Base-by-base conservation (phyloP, 2,329 filamentous ascomycete species). In the Apiospora malaysiana region DNA sequence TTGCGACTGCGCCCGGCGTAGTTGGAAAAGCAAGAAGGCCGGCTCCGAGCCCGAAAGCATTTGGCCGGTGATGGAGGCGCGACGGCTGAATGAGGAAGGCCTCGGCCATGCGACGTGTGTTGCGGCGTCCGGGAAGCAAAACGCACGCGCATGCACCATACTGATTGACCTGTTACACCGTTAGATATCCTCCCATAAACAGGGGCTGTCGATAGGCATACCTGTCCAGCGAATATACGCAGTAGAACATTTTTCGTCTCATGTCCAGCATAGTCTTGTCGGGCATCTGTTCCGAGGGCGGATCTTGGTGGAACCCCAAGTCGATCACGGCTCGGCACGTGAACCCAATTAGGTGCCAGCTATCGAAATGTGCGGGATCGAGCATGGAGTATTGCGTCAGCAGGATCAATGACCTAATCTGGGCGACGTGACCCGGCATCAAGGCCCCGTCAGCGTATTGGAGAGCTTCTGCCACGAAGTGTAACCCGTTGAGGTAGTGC, bases 81-180 rank as follows among this genome's bases (percentile, higher is more conserved):
- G 82, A 75, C 82, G 81, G 73, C 83, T 80, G 75, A 83, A 76
- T 45, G 82, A 79, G n/a, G 82, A 79, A 9, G 82, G 79, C 69
- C 88, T 87, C 1, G 94, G 94, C 73, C 94, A 89, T n/a, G 88
- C 89, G 42, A 98, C 95, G 74, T 93, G 92, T 37, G 93, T 89
- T 7, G 95, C 92, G 70, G 95, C 94, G 78, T 98, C 95, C 0
- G 94, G 95, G 78, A 98, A 98, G 0, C 95, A 97, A 80, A 98
- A 98, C 0, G 94, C 92, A 45, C 94, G 88, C 14, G 93, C 93
- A 75, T 97, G 91, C 5, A 95, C 93, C 85, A 97, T 93, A 75
- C 94, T 97, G 65, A 97, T 95, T 14, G 93, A 76, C 23, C 74
- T 73, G 68, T 37, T 37, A 73, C 16, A 73, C 71, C 43, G 70